These are phyloP conservation scores for Colletotrichum sp. DNA, from an alignment of 2,329 filamentous ascomycete genomes.

Conservation along the genomic window DNA sequence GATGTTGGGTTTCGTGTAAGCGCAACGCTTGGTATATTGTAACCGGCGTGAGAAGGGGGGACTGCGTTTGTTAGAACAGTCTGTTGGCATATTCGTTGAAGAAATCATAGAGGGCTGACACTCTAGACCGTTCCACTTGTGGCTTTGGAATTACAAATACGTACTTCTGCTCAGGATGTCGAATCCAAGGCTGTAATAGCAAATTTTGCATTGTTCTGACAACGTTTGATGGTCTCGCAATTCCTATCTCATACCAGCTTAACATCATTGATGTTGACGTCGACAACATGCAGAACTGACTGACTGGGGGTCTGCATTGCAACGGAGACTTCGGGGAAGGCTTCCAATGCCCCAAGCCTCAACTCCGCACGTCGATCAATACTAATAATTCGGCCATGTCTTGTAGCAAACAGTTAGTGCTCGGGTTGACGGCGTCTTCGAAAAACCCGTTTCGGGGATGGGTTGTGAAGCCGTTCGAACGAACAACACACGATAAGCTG, in stretches of 20 bases:
- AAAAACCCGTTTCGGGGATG: neutral
- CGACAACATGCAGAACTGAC: too few relatives aligned
- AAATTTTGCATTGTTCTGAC: neutral
- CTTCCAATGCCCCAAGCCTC: neutral
- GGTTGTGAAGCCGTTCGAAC: neutral
- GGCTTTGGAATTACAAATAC: rapidly evolving
- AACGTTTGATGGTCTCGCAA: neutral
- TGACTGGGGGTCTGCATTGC: rapidly evolving
- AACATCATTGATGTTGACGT: rapidly evolving
- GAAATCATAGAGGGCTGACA: too few relatives aligned
- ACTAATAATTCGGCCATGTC: rapidly evolving
- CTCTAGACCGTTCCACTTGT: rapidly evolving
- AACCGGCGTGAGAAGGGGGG: neutral
- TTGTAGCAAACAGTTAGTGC: neutral
- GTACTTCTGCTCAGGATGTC: too few relatives aligned
- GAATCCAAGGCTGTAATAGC: too few relatives aligned
- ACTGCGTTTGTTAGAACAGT: rapidly evolving
- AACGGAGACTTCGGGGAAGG: rapidly evolving
- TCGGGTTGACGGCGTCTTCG: neutral
- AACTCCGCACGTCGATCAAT: rapidly evolving
- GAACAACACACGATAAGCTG: neutral
- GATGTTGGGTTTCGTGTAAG: neutral
- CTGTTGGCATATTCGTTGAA: neutral
- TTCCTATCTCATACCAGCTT: rapidly evolving
- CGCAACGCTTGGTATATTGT: neutral